These are phyloP conservation scores for Alternaria triticimaculans DNA, from an alignment of 2,329 filamentous ascomycete genomes.

Conservation along the genomic window DNA sequence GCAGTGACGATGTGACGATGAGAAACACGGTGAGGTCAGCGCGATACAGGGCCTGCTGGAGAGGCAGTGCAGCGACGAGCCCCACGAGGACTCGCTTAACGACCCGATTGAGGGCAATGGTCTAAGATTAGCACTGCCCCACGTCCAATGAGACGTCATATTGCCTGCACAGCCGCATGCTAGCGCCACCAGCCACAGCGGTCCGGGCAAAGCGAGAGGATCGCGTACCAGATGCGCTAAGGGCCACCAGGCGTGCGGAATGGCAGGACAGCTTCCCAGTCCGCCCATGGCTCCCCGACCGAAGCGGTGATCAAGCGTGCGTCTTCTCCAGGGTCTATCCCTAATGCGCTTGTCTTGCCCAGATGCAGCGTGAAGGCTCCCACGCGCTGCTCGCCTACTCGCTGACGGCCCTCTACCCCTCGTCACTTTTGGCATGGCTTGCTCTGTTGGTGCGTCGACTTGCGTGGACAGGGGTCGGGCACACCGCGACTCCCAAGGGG, in stretches of 20 bases:
- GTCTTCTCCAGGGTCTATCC: conserved; percentile 27
- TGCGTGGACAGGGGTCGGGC: conserved; percentile 35
- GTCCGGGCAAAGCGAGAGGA: conserved; percentile 32
- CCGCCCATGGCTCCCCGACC: conserved; percentile 30
- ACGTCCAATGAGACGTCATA: conserved; percentile 23
- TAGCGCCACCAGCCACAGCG: conserved; percentile 32
- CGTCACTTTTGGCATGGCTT: conserved; percentile 29
- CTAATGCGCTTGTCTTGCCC: conserved; percentile 41
- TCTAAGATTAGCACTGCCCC: conserved; percentile 24
- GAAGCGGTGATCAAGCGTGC: conserved; percentile 41
- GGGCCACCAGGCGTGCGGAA: conserved; percentile 23
- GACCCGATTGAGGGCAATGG: conserved; percentile 30
- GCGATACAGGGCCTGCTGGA: conserved; percentile 17
- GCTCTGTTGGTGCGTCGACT: conserved; percentile 25
- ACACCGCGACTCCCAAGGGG: conserved; percentile 44
- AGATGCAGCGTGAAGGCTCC: conserved; percentile 29
- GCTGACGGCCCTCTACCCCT: conserved; percentile 24
- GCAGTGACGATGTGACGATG: conserved; percentile 13
- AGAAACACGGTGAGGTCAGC: conserved; percentile 40
- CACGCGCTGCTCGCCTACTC: conserved; percentile 27
- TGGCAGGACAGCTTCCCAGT: conserved; percentile 18
- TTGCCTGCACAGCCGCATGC: conserved; percentile 27
- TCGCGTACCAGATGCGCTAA: conserved; percentile 27
- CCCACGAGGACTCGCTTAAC: conserved; percentile 25
- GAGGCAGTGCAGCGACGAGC: conserved; percentile 24